phyloP scores from a whole-genome alignment of 192 early-diverging fungal genomes.

The Piromyces sp. region DNA sequence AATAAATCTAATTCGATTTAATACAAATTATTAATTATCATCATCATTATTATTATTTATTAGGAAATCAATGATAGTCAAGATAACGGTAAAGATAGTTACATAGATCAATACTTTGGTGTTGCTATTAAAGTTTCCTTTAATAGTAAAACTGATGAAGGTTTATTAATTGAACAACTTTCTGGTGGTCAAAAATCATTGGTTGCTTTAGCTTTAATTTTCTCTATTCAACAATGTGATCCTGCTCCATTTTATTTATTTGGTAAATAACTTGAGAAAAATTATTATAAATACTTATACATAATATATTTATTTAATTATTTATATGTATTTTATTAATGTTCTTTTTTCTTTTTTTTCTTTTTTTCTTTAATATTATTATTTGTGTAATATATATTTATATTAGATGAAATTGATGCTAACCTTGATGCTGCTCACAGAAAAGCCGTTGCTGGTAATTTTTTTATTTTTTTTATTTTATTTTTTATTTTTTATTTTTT shows the following conservation, averaged over 20 bases:
- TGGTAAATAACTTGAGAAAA: no score
- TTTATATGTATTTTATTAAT: no score
- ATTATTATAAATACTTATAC: not conserved
- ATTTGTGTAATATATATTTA: no score
- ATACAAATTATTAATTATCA: no score
- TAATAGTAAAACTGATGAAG: constrained; percentile 71
- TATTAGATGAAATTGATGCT: constrained; percentile 88
- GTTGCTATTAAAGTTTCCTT: constrained; percentile 72
- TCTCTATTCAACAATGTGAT: constrained; percentile 95
- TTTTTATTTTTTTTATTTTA: not conserved
- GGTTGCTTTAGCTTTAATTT: constrained; percentile 90
- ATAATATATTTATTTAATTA: no score
- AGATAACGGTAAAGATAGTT: constrained; percentile 6
- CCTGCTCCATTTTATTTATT: constrained; percentile 98
- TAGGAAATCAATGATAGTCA: constrained; percentile 4
- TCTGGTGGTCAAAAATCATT: constrained; percentile 96
- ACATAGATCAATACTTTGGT: constrained; percentile 72
- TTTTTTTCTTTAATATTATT: no score
- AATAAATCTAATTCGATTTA: no score
- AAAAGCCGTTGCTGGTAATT: constrained; percentile 66
- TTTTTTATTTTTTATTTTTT: not conserved
- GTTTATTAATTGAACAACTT: constrained; percentile 81
- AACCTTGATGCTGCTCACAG: constrained; percentile 90
- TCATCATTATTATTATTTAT: no score
- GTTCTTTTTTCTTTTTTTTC: no score